phyloP scores from a whole-genome alignment of 2,329 filamentous ascomycete species.

The Monilinia polystroma region DNA sequence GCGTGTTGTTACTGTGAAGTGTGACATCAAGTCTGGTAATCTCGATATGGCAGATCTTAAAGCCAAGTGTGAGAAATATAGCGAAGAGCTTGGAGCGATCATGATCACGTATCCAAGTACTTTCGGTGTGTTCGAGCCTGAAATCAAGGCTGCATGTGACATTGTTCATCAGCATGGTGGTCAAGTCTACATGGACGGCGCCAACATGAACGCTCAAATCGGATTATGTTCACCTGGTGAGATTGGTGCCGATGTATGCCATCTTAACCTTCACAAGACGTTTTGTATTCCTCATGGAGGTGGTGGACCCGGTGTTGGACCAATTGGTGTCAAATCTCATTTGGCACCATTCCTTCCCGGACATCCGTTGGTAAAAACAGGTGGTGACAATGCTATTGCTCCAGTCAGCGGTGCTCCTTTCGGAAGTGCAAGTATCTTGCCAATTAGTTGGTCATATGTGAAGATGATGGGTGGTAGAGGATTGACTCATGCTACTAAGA shows the following conservation, averaged over 20 bases:
- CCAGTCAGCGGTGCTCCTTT: slow-evolving; percentile 80
- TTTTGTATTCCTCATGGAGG: slow-evolving; percentile 98
- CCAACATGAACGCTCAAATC: slow-evolving; percentile 98
- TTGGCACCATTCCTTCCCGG: slow-evolving; percentile 71
- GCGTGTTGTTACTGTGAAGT: slow-evolving; percentile 91
- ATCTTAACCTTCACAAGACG: slow-evolving; percentile 96
- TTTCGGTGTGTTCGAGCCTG: slow-evolving; percentile 90
- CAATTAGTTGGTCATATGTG: slow-evolving; percentile 94
- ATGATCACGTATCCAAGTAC: slow-evolving; percentile 98
- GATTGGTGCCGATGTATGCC: slow-evolving; percentile 94
- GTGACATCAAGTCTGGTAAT: slow-evolving; percentile 82
- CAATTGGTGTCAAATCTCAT: slow-evolving; percentile 86
- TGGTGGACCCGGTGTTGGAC: slow-evolving; percentile 88
- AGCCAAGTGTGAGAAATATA: slow-evolving; percentile 85
- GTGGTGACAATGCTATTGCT: slow-evolving; percentile 57
- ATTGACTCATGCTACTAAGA: slow-evolving; percentile 84
- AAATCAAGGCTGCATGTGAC: slow-evolving; percentile 79
- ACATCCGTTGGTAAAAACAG: slow-evolving; percentile 60
- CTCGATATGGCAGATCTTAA: slow-evolving; percentile 83
- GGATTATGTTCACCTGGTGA: slow-evolving; percentile 91
- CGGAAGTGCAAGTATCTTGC: slow-evolving; percentile 87
- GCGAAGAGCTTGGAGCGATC: slow-evolving; percentile 81
- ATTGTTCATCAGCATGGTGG: slow-evolving; percentile 85
- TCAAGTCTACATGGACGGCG: slow-evolving; percentile 97
- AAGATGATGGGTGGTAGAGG: slow-evolving; percentile 86